Evolutionary conservation across 257 asterid species (phyloP).

Genomic region (Striga asiatica): DNA sequence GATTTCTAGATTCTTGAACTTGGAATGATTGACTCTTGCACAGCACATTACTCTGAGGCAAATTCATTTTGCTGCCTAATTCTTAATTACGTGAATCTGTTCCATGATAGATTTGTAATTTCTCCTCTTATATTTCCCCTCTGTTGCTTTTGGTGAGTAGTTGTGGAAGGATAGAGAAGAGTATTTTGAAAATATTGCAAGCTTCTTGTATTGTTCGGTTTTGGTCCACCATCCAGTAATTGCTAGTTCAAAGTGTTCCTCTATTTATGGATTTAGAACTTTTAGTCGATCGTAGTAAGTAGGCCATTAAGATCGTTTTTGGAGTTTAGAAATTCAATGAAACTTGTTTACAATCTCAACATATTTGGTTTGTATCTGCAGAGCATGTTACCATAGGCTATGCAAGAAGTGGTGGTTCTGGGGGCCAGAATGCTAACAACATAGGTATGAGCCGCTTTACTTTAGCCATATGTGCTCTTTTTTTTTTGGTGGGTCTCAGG

Average conservation of each 20-base stretch:
- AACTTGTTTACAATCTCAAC: neutral
- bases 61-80: no score
- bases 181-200: neutral
- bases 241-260: neutral
- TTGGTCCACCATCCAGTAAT: neutral
- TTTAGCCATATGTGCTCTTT: neutral
- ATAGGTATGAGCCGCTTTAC: conserved; percentile 41
- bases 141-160: no score
- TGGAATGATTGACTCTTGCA: no score
- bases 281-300: neutral
- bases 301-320: neutral
- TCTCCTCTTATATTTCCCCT: no score
- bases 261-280: neutral
- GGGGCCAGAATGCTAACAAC: conserved; percentile 82
- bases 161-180: no score
- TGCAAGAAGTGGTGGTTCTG: conserved; percentile 91
- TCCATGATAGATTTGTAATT: no score
- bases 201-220: neutral
- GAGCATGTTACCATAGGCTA: conserved; percentile 76
- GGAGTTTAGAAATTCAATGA: neutral
- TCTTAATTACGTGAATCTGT: no score
- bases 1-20: no score
- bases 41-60: no score
- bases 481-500: conserved; percentile 1
- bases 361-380: conserved; percentile 20